These are phyloP conservation scores for Phytophthora parvispora DNA, from an alignment of 352 stramenopile species.

Conservation along the genomic window DNA sequence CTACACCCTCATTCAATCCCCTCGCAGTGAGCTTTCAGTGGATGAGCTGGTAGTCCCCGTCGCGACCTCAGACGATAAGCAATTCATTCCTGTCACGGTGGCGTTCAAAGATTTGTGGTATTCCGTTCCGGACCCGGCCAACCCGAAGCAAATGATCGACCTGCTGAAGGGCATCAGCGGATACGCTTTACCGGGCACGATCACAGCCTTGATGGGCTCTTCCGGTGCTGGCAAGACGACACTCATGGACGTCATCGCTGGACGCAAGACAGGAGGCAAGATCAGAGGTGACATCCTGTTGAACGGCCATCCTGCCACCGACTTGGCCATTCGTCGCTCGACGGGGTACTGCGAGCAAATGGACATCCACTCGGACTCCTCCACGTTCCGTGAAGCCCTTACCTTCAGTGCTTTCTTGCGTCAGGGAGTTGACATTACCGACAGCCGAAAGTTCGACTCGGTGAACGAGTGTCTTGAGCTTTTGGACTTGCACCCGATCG, in stretches of 20 bases:
- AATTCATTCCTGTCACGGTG: background rate
- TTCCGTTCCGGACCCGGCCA: constrained; percentile 15
- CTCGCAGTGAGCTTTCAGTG: background rate
- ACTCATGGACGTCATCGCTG: constrained; percentile 96
- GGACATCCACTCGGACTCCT: constrained; percentile 38
- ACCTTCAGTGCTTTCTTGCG: constrained; percentile 29
- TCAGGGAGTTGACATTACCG: constrained; percentile 8
- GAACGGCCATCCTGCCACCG: constrained; percentile 83
- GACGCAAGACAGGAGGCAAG: constrained; percentile 91
- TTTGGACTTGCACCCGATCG: constrained; percentile 18
- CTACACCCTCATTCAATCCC: constrained; percentile 2
- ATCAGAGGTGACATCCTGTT: constrained; percentile 90
- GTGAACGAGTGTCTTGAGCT: constrained; percentile 48
- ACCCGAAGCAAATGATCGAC: constrained; percentile 34
- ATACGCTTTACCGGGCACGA: constrained; percentile 53
- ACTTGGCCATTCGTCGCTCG: constrained; percentile 32
- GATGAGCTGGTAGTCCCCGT: too few relatives aligned
- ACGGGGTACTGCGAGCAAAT: constrained; percentile 48
- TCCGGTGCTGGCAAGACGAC: constrained; percentile 95
- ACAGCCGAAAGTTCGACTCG: constrained; percentile 23
- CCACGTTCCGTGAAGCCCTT: constrained; percentile 57
- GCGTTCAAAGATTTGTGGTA: constrained; percentile 37
- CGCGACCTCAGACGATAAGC: too few relatives aligned
- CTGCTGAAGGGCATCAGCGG: constrained; percentile 74
- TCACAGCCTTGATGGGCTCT: constrained; percentile 83